Evolutionary conservation across 1,139 yeast species (phyloP), one percentile per base, ranked within the genome.

Genomic region (Entelexis paramagnoliae): DNA sequence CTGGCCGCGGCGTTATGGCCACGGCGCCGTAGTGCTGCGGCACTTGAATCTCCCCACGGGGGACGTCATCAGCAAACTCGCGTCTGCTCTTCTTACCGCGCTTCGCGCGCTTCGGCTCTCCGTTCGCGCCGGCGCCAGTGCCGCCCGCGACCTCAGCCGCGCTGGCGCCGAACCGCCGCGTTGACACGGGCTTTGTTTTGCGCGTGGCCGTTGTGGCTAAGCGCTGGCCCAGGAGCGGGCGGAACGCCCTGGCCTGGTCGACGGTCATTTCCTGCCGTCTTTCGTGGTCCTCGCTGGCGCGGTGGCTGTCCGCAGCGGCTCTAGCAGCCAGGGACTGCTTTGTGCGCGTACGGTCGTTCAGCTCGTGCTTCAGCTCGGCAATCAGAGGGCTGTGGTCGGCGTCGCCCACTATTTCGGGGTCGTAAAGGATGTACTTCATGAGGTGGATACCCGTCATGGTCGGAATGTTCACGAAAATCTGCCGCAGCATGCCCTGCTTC

Each of bases 111-210:
- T n/a, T n/a, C n/a, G n/a, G n/a, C n/a, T n/a, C 48, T 49, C 8
- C 43, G 30, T 14, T n/a, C 16, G 6, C 34, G 8, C 16, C 39
- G 8, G 44, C 30, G 17, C 32, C 16, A 4, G 4, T 33, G 13
- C 17, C 39, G 2, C 51, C 51, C 16, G 47, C 30, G 2, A 51
- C 55, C 17, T 52, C 60, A 4, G 59, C 48, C 2, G 60, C 60
- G 28, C 60, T 53, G 3, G 60, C 60, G 2, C 59, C 59, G 28
- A 48, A 57, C 22, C 42, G 11, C 5, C 28, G 24, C 26, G 35
- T 30, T 2, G 26, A 17, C 20, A 30, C 36, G 4, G 46, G 46
- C 28, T 30, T n/a, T n/a, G n/a, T 29, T 13, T 14, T 42, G 5
- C 46, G 46, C 19, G 46, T 30, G 1, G 46, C n/a, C 3, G 46